phyloP scores from a whole-genome alignment of 352 stramenopile species.

The Phytophthora meadii region DNA sequence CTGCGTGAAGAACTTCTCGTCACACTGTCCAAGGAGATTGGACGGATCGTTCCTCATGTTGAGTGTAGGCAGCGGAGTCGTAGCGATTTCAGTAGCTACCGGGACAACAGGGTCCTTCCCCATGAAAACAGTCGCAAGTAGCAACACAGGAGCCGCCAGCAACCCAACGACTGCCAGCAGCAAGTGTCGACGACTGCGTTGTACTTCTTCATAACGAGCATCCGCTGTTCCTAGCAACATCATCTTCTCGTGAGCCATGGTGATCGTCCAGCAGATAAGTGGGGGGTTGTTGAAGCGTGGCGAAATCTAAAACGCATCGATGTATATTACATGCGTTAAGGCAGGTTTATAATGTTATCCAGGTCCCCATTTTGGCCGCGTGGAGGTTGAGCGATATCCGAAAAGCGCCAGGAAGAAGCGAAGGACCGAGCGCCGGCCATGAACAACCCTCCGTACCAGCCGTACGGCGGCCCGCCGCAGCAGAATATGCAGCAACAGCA shows the following conservation, averaged over 20 bases:
- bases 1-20: constrained; percentile 80
- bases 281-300: constrained; percentile 16
- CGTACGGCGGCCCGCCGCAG: constrained; percentile 54
- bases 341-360: not conserved
- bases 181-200: constrained; percentile 8
- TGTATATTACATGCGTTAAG: too few relatives aligned
- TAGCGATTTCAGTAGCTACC: not conserved
- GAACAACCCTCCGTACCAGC: constrained; percentile 60
- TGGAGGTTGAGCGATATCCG: constrained; percentile 35
- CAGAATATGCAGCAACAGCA: constrained; percentile 41
- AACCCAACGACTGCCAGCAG: constrained; percentile 29
- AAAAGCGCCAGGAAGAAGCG: constrained; percentile 17
- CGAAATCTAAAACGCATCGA: too few relatives aligned
- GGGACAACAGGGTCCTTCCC: constrained; percentile 2
- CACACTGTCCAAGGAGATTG: constrained; percentile 64
- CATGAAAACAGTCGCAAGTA: constrained; percentile 22
- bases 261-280: not conserved
- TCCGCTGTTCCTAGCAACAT: constrained; percentile 4
- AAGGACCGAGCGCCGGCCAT: constrained; percentile 23
- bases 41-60: constrained; percentile 45
- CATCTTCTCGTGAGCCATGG: constrained; percentile 35
- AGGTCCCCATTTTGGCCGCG: constrained; percentile 18
- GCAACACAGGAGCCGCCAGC: constrained; percentile 26
- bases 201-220: constrained; percentile 1
- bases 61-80: constrained; percentile 18